phyloP scores from a whole-genome alignment of 208 protist species.

The Leishmania lainsoni region DNA sequence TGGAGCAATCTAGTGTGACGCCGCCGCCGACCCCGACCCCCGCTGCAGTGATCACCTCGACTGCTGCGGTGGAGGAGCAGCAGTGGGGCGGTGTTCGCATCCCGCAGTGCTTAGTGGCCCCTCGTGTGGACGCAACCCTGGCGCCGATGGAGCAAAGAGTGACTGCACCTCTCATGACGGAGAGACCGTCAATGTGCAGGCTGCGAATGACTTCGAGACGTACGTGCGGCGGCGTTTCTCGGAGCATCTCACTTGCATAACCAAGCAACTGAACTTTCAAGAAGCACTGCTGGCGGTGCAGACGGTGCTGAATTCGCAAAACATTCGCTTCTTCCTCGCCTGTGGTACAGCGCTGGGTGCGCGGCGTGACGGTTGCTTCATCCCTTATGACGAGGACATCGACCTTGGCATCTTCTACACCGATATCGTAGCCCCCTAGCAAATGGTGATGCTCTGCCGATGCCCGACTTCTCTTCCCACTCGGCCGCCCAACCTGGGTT shows the following conservation, averaged over 20 bases:
- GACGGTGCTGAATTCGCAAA: conserved; percentile 17
- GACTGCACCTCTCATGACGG: not conserved
- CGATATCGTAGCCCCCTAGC: conserved; percentile 17
- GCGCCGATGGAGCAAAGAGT: not conserved
- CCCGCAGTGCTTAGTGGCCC: conserved; percentile 1
- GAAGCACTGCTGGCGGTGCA: conserved; percentile 61
- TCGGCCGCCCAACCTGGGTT: not conserved
- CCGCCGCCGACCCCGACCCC: not conserved
- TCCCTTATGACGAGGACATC: conserved; percentile 87
- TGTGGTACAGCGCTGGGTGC: conserved; percentile 86
- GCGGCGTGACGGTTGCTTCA: conserved; percentile 82
- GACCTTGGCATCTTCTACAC: conserved; percentile 83
- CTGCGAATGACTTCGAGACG: conserved; percentile 17
- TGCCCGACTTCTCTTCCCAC: not conserved
- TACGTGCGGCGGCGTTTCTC: conserved; percentile 14
- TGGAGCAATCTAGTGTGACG: not conserved
- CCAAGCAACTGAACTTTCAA: conserved; percentile 72
- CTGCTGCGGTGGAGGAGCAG: not conserved
- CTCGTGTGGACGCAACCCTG: not conserved
- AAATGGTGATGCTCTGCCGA: not conserved
- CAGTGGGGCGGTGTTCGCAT: conserved; percentile 8
- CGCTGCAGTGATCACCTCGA: not conserved
- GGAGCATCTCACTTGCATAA: not conserved
- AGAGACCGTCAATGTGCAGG: not conserved
- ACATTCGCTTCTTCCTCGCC: conserved; percentile 75